Evolutionary conservation across 2,329 filamentous ascomycete species (phyloP).

Genomic region (Neopestalotiopsis sp.): DNA sequence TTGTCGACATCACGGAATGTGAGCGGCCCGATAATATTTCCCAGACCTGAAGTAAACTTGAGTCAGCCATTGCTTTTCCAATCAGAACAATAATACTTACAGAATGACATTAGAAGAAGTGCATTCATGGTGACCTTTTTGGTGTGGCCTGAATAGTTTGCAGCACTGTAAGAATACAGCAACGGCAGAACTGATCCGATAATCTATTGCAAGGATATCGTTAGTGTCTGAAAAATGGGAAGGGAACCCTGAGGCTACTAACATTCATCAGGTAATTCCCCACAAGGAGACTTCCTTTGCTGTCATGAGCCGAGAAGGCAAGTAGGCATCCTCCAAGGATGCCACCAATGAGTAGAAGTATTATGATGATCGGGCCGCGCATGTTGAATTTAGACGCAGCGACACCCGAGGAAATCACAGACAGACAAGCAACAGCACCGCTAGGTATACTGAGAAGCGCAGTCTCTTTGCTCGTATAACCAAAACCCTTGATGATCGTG

Average conservation of each 20-base stretch:
- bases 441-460: slow-evolving; percentile 49
- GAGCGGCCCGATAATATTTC: slow-evolving; percentile 46
- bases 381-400: slow-evolving; percentile 42
- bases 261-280: slow-evolving; percentile 49
- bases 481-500: slow-evolving; percentile 47
- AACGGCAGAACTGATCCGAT: slow-evolving; percentile 48
- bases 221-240: background rate
- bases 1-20: slow-evolving; percentile 41
- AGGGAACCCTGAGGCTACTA: background rate
- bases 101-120: slow-evolving; percentile 46
- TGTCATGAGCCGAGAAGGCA: slow-evolving; percentile 38
- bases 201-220: slow-evolving; percentile 16
- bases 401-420: slow-evolving; percentile 43
- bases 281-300: slow-evolving; percentile 45
- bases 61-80: background rate
- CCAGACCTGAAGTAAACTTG: slow-evolving; percentile 31
- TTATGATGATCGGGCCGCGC: slow-evolving; percentile 44
- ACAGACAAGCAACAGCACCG: slow-evolving; percentile 46
- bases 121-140: slow-evolving; percentile 59
- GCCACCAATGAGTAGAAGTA: slow-evolving; percentile 48
- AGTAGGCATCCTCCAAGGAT: slow-evolving; percentile 50
- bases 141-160: slow-evolving; percentile 53
- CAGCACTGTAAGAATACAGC: slow-evolving; percentile 34
- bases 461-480: slow-evolving; percentile 46
- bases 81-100: slow-evolving; percentile 17